Evolutionary conservation across 2,329 filamentous ascomycete genomes (phyloP).

Genomic region (Fusarium sp.): DNA sequence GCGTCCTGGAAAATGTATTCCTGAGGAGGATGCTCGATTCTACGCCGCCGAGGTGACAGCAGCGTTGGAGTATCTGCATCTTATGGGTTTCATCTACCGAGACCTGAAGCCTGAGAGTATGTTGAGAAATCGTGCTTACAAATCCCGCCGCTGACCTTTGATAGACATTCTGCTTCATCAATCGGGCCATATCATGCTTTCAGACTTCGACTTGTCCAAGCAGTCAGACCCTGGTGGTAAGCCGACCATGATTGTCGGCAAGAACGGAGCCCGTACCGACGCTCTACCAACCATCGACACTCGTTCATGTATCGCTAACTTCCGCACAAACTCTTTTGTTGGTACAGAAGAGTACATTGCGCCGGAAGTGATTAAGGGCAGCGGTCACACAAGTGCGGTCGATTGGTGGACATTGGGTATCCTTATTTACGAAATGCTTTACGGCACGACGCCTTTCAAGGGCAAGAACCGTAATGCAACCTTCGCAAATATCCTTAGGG

Average conservation of each 20-base stretch:
- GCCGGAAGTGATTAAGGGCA: constrained; percentile 98
- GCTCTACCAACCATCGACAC: constrained; percentile 97
- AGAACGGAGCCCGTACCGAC: constrained; percentile 86
- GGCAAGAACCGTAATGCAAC: constrained; percentile 98
- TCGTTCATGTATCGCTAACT: constrained; percentile 97
- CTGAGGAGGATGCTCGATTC: constrained; percentile 95
- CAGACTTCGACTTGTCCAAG: constrained; percentile 98
- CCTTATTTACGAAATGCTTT: constrained; percentile 98
- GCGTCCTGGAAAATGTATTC: constrained; percentile 94
- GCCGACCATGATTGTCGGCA: constrained; percentile 96
- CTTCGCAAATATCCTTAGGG: constrained; percentile 95
- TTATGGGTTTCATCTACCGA: constrained; percentile 99
- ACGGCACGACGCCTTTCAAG: constrained; percentile 98
- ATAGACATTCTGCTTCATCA: constrained; percentile 96
- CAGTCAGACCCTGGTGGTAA: constrained; percentile 96
- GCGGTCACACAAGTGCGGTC: constrained; percentile 96
- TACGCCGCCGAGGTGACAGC: constrained; percentile 98
- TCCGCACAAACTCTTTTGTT: constrained; percentile 98
- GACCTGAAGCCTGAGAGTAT: constrained; percentile 97
- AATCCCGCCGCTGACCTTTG: constrained; percentile 9
- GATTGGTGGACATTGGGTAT: constrained; percentile 99
- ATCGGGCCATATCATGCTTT: constrained; percentile 99
- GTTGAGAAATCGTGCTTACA: constrained; percentile 20
- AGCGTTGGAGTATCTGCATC: constrained; percentile 93
- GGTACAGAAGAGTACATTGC: constrained; percentile 99